Conservation (phyloP, 371 early-diverging fungal genomes). For the Mortierella sp. region DNA sequence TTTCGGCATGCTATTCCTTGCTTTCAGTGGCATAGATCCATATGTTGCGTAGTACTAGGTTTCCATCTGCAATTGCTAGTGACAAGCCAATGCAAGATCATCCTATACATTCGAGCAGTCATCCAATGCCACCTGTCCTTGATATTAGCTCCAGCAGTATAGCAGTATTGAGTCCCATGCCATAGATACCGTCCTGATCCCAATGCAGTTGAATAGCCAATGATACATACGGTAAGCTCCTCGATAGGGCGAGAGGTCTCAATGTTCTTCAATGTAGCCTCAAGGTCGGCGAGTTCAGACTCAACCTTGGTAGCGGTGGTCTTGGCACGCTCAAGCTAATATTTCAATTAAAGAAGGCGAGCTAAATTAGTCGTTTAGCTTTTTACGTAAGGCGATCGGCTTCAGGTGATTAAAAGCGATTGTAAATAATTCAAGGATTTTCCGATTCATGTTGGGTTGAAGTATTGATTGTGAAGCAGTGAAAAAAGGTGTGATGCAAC, state of each 20-base stretch:
- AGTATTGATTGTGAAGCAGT: too few species aligned
- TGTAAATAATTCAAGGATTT: too few species aligned
- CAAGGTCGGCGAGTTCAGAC: slow-evolving; percentile 88
- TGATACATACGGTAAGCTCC: slow-evolving; percentile 86
- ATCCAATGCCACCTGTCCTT: neutral
- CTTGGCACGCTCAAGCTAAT: slow-evolving; percentile 88
- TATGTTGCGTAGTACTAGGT: neutral
- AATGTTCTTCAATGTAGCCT: slow-evolving; percentile 93
- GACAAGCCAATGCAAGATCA: neutral
- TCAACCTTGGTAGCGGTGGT: slow-evolving; percentile 88
- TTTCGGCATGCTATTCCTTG: too few species aligned
- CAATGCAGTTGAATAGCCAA: neutral
- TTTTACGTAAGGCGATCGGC: too few species aligned
- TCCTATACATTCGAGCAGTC: neutral
- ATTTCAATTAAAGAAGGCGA: neutral
- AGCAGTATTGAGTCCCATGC: neutral
- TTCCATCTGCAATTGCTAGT: neutral
- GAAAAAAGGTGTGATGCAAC: too few species aligned
- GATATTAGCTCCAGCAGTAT: neutral
- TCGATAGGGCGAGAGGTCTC: slow-evolving; percentile 95
- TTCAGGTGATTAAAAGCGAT: neutral
- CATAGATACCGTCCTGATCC: neutral
- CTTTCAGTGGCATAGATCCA: neutral
- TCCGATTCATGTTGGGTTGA: too few species aligned
- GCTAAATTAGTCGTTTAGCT: slow-evolving; percentile 1